These are phyloP conservation scores for Rhododendron henanense DNA, from an alignment of 148 eudicot genomes.

Conservation along the genomic window DNA sequence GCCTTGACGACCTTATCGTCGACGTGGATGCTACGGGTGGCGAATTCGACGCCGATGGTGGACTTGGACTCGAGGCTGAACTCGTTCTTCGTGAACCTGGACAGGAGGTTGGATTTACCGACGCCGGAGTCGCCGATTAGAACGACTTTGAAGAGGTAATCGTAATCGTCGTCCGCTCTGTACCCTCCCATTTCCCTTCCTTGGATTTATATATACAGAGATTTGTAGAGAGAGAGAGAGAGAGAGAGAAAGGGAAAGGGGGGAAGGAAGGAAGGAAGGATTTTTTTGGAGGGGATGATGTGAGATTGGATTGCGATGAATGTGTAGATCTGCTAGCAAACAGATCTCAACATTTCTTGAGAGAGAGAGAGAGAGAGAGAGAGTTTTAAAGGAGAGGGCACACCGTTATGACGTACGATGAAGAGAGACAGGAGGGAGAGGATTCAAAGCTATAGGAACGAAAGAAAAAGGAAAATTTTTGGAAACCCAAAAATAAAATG, in stretches of 20 bases:
- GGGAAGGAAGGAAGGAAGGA: background rate
- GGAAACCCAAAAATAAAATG: too few relatives aligned
- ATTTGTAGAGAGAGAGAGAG: background rate
- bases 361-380: background rate
- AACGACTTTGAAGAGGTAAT: slow-evolving; percentile 58
- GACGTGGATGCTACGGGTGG: slow-evolving; percentile 57
- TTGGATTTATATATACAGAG: background rate
- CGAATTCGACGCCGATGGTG: slow-evolving; percentile 69
- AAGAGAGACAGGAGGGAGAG: background rate
- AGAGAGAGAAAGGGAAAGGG: background rate
- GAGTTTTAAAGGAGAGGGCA: background rate
- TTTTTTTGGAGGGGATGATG: background rate
- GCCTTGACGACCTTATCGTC: slow-evolving; percentile 68
- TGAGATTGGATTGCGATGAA: background rate
- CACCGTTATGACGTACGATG: background rate
- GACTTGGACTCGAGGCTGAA: slow-evolving; percentile 66
- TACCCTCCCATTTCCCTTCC: slow-evolving; percentile 32
- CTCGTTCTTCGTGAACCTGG: slow-evolving; percentile 61
- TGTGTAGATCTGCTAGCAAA: background rate
- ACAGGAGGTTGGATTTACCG: slow-evolving; percentile 52
- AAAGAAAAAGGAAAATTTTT: background rate
- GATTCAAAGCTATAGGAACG: background rate
- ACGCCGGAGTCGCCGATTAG: slow-evolving; percentile 64
- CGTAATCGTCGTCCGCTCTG: slow-evolving; percentile 63
- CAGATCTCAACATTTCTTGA: background rate